Percentiles rank a stretch among this genome's conserved stretches.
Conservation (phyloP, 2,329 filamentous ascomycete genomes). For the Talaromyces marneffei region DNA sequence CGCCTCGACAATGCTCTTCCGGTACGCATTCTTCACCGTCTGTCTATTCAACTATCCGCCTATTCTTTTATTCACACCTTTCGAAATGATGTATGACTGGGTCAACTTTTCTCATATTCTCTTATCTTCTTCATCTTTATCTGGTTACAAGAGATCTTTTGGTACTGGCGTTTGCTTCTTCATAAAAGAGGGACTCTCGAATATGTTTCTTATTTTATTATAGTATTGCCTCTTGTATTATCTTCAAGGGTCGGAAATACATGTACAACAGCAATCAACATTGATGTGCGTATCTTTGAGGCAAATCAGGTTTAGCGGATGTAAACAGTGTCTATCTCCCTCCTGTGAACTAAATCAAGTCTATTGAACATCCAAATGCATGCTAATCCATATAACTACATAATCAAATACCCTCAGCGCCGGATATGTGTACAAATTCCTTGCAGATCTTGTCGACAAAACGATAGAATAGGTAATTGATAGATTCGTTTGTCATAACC, state of each 20-base stretch:
- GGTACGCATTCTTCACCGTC: neutral
- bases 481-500: too few relatives aligned
- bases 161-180: constrained; percentile 7
- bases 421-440: neutral
- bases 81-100: constrained; percentile 12
- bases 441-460: neutral
- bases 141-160: neutral
- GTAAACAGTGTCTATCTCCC: neutral
- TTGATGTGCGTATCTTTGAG: neutral
- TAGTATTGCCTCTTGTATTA: neutral
- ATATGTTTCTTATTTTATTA: neutral
- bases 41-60: neutral
- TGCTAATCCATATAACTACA: neutral
- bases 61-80: neutral
- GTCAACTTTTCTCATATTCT: constrained; percentile 3
- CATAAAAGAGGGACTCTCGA: neutral
- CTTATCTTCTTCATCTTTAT: neutral
- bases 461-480: too few relatives aligned
- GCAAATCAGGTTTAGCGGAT: too few relatives aligned
- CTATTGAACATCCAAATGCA: neutral
- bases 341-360: neutral
- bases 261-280: constrained; percentile 4
- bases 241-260: neutral
- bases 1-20: neutral
- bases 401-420: neutral